Conservation (phyloP, 371 early-diverging fungal species). For the Phascolomyces articulosus region DNA sequence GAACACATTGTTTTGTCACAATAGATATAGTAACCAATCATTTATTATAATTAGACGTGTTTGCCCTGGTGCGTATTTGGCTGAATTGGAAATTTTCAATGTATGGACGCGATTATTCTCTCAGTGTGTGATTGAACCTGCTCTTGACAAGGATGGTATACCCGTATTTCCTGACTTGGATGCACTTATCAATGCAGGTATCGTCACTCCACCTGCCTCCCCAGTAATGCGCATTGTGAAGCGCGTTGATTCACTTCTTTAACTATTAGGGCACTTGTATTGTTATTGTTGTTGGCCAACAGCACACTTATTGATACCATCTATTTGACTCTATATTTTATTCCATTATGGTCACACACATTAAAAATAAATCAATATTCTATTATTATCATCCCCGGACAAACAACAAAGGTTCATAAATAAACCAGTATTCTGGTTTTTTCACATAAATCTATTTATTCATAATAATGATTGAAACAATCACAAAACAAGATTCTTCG, state of each 20-base stretch:
- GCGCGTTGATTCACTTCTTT: slow-evolving; percentile 10
- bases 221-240: slow-evolving; percentile 7
- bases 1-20: background rate
- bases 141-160: background rate
- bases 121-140: background rate
- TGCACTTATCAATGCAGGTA: background rate
- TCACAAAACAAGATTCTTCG: too few species aligned
- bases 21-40: background rate
- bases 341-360: too few species aligned
- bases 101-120: background rate
- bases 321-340: too few species aligned
- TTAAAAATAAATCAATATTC: too few species aligned
- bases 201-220: background rate
- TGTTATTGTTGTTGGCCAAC: too few species aligned
- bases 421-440: too few species aligned
- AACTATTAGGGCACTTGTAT: too few species aligned
- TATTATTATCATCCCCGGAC: too few species aligned
- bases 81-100: slow-evolving; percentile 2
- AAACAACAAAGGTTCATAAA: too few species aligned
- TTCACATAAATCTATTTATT: too few species aligned
- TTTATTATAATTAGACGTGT: background rate
- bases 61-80: background rate
- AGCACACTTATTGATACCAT: too few species aligned
- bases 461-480: too few species aligned
- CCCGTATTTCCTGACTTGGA: background rate